phyloP scores from a whole-genome alignment of 179 eudicot genomes.

The Vitellaria paradoxa region DNA sequence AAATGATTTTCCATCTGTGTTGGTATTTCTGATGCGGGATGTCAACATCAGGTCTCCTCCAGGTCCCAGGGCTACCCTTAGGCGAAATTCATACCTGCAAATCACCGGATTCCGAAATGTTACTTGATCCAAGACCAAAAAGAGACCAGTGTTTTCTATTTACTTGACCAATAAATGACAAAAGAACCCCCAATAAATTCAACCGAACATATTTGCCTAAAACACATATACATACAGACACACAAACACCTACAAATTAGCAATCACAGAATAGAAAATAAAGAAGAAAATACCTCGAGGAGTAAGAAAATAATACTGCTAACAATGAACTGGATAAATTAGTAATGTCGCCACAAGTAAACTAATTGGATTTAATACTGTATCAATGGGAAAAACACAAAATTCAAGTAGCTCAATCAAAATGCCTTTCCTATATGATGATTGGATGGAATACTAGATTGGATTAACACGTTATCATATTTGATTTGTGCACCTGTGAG shows the following conservation, averaged over 20 bases:
- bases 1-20: conserved; percentile 79
- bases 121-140: background rate
- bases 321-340: background rate
- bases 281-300: background rate
- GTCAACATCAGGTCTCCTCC: conserved; percentile 85
- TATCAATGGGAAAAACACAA: background rate
- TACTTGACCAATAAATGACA: conserved; percentile 5
- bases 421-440: conserved; percentile 3
- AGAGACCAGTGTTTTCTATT: background rate
- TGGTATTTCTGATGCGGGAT: conserved; percentile 80
- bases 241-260: too few relatives aligned
- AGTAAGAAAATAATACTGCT: background rate
- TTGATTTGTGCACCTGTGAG: conserved; percentile 54
- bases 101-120: conserved; percentile 20
- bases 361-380: background rate
- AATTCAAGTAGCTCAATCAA: conserved; percentile 10
- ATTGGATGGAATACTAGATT: background rate
- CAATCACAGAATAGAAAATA: background rate
- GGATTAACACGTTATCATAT: conserved; percentile 5
- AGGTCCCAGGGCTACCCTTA: conserved; percentile 74
- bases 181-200: background rate
- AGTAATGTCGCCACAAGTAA: background rate
- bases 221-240: background rate
- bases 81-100: conserved; percentile 77
- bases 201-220: background rate